These are phyloP conservation scores for Picea sitchensis DNA, from an alignment of 75 land plant species.

Conservation along the genomic window DNA sequence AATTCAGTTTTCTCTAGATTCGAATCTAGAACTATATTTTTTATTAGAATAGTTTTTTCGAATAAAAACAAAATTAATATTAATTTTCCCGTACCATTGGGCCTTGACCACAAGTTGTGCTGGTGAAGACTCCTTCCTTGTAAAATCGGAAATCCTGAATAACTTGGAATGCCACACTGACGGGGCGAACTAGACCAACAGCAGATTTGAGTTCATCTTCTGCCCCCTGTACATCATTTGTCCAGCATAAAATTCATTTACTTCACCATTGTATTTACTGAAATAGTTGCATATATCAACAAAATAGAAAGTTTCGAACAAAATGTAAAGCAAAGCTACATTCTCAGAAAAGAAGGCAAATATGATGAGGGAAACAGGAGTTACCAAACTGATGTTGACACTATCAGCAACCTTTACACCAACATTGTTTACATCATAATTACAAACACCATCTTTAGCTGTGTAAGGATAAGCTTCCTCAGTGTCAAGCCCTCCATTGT, in stretches of 20 bases:
- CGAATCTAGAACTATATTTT: not conserved
- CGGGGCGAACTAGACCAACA: conserved; percentile 84
- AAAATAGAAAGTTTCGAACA: too few relatives aligned
- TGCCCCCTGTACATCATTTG: conserved; percentile 43
- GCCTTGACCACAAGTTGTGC: conserved; percentile 46
- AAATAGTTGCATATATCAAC: too few relatives aligned
- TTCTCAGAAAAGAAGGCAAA: too few relatives aligned
- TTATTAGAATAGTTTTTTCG: not conserved
- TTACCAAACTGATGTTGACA: conserved; percentile 94
- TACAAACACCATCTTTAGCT: conserved; percentile 72
- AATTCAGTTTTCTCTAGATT: not conserved
- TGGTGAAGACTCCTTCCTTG: conserved; percentile 77
- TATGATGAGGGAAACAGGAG: not conserved
- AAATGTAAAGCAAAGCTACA: too few relatives aligned
- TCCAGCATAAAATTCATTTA: not conserved
- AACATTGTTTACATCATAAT: conserved; percentile 57
- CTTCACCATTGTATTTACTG: too few relatives aligned
- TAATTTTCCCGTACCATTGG: conserved; percentile 49
- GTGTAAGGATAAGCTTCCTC: conserved; percentile 92
- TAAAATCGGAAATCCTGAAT: conserved; percentile 62
- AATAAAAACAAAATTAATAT: not conserved
- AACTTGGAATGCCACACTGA: conserved; percentile 93
- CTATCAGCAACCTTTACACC: conserved; percentile 79
- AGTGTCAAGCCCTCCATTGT: conserved; percentile 95
- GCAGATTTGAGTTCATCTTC: conserved; percentile 93